Evolutionary conservation across 331 rosid species (phyloP), one percentile per base, ranked within the genome.

Genomic region (Quercus lobata): DNA sequence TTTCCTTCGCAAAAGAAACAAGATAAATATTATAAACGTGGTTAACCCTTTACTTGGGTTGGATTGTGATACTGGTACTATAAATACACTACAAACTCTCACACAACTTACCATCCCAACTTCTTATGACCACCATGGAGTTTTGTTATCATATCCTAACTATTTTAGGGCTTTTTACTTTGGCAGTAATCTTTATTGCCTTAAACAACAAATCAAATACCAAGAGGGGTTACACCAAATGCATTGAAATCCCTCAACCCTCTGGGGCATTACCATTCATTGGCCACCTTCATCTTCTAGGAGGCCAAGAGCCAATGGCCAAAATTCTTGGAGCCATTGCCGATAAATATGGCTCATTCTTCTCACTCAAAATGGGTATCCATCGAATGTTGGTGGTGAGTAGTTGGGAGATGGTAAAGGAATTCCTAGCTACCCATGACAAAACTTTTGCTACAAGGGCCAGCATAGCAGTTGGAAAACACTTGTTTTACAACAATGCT

Each of bases 211-310:
- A 25, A 18, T 57, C 75, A 25, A 60, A 53, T 37, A 6, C 3
- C 2, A 46, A 6, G 2, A 84, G 57, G 25, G 41, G 74, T 0
- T 77, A 0, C 21, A 10, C n/a, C 41, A 44, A 55, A 9, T 3
- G 8, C 16, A 18, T 34, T 9, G 7, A 16, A 18, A 53, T 77
- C 30, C 93, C 92, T 0, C 77, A 89, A 55, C 85, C 91, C 16
- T 17, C 16, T 2, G 88, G 86, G 58, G 84, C 84, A 17, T 82
- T 87, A 72, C 97, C 97, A 21, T 1, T 91, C 8, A 83, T 91
- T 30, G 97, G 97, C 0, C 93, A 91, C 73, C 94, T 91, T 44
- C 90, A 84, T 82, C 94, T 88, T 49, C 88, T 89, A 0, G 80
- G 81, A 4, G 76, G 74, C 0, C 17, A 6, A 32, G 37, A 52